Evolutionary conservation across 1,284 basidiomycete genomes (phyloP).

Genomic region (Cutaneotrichosporon sp.): DNA sequence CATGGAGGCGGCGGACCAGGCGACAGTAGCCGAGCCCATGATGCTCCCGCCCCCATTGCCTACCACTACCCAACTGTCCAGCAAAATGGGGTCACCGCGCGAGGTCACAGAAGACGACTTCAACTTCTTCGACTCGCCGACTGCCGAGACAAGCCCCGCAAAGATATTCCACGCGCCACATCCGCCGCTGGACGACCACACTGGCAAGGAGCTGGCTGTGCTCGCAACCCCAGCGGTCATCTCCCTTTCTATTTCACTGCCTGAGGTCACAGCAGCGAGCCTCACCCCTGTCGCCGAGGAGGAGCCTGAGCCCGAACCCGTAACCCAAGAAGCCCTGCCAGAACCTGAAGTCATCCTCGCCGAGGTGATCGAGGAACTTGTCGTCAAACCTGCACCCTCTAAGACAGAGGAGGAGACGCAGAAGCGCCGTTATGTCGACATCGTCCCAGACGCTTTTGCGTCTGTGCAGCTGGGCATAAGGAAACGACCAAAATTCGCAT

Average conservation of each 20-base stretch:
- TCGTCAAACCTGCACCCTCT: not conserved
- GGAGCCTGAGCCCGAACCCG: not conserved
- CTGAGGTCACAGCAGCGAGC: not conserved
- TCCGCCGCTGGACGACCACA: slow-evolving; percentile 9
- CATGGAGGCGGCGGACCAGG: not conserved
- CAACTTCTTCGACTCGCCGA: slow-evolving; percentile 50
- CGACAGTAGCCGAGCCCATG: not conserved
- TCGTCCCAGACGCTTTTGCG: slow-evolving; percentile 38
- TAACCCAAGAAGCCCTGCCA: not conserved
- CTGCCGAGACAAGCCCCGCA: slow-evolving; percentile 14
- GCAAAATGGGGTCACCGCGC: slow-evolving; percentile 1
- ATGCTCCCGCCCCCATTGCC: slow-evolving; percentile 7
- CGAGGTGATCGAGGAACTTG: slow-evolving; percentile 1
- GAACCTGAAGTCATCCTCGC: slow-evolving; percentile 7
- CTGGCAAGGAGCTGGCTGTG: slow-evolving; percentile 3
- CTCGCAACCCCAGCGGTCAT: not conserved
- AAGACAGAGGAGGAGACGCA: not conserved
- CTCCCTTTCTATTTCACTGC: not conserved
- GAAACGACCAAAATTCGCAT: slow-evolving; percentile 25
- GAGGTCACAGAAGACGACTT: slow-evolving; percentile 49
- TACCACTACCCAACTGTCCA: not conserved
- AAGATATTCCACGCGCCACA: slow-evolving; percentile 5
- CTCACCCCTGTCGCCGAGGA: slow-evolving; percentile 9
- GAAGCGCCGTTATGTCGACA: slow-evolving; percentile 19
- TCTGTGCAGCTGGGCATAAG: slow-evolving; percentile 25